phyloP scores from a whole-genome alignment of 2,329 filamentous ascomycete species.

The Chaetomiaceae sp. region DNA sequence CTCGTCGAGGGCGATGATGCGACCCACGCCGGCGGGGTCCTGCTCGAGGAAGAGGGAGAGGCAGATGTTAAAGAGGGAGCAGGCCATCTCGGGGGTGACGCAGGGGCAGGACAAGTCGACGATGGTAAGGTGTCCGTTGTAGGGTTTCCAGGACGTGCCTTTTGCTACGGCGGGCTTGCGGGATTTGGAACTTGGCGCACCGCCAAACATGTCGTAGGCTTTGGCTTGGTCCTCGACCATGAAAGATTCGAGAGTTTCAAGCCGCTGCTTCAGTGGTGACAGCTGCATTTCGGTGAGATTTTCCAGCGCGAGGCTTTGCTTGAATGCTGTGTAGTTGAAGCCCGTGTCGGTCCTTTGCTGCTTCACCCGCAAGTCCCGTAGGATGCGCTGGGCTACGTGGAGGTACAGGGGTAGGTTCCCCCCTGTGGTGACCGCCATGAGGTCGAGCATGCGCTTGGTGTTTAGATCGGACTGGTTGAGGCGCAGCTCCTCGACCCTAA shows the following conservation, averaged over 20 bases:
- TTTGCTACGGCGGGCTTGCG: not conserved
- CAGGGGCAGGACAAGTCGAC: slow-evolving; percentile 68
- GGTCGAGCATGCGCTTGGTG: slow-evolving; percentile 53
- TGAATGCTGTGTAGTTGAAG: slow-evolving; percentile 52
- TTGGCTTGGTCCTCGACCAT: slow-evolving; percentile 37
- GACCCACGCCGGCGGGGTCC: slow-evolving; percentile 40
- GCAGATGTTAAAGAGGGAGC: slow-evolving; percentile 68
- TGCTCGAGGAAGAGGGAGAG: slow-evolving; percentile 62
- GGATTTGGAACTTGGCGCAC: not conserved
- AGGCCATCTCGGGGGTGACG: slow-evolving; percentile 62
- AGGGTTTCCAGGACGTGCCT: slow-evolving; percentile 31
- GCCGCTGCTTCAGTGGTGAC: slow-evolving; percentile 53
- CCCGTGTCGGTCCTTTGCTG: slow-evolving; percentile 35
- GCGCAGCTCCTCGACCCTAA: slow-evolving; percentile 47
- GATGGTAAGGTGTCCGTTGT: slow-evolving; percentile 36
- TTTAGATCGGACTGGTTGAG: slow-evolving; percentile 51
- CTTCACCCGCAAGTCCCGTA: slow-evolving; percentile 50
- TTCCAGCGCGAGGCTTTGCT: slow-evolving; percentile 35
- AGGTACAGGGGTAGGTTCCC: slow-evolving; percentile 52
- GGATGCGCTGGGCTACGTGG: slow-evolving; percentile 50
- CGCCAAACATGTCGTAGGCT: slow-evolving; percentile 16
- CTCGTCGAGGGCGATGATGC: slow-evolving; percentile 68
- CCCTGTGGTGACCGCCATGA: slow-evolving; percentile 51
- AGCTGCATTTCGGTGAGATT: slow-evolving; percentile 47
- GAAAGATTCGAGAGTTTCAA: slow-evolving; percentile 62